Base-by-base conservation (phyloP, 805 yeast species). In the Pichia nakasei region DNA sequence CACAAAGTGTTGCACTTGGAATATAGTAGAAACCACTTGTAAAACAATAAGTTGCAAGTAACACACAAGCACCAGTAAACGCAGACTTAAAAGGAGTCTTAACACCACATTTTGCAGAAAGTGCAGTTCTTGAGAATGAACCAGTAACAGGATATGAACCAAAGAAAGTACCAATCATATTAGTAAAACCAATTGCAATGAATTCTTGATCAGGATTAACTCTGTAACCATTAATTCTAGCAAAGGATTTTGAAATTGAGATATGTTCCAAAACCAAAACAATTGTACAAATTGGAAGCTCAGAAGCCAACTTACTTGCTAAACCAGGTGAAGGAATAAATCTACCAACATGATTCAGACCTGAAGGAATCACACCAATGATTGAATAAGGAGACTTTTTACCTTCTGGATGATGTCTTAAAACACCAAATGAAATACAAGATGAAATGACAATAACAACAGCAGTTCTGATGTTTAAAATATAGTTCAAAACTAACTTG, bases 121-220 rank as follows among this genome's bases (percentile, higher is more conserved):
- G 73, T 8, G 97, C 97, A 37, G 96, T 84, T 69, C 97, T 81
- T 18, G 95, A 85, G 64, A 89, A 89, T 1, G 97, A 89, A 38
- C 97, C 97, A 5, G 97, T 89, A 8, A 95, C 88, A 9, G 97
- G 97, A 62, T 89, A 89, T 8, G 97, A 96, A 57, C 78, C 74
- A 75, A 89, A 89, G 59, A 88, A 86, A 19, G 95, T 86, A 53
- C 96, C 96, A 53, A 89, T 72, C 61, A 89, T 72, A 65, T 89
- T 89, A 43, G 93, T 82, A 38, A 83, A 85, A 57, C 97, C 97
- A 63, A 89, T 89, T 35, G 97, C 96, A 57, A 89, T 75, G 44
- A 89, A 74, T 64, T 89, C 97, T 70, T 89, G 97, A 65, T 89
- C 91, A 39, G 97, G 96, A 47, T 81, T 76, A 55, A 89, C 82